A percentile compares a stretch with the other conserved stretches of the same genome.
These are phyloP conservation scores for Medicago ruthenica DNA, from an alignment of 306 rosid species.

Conservation along the genomic window DNA sequence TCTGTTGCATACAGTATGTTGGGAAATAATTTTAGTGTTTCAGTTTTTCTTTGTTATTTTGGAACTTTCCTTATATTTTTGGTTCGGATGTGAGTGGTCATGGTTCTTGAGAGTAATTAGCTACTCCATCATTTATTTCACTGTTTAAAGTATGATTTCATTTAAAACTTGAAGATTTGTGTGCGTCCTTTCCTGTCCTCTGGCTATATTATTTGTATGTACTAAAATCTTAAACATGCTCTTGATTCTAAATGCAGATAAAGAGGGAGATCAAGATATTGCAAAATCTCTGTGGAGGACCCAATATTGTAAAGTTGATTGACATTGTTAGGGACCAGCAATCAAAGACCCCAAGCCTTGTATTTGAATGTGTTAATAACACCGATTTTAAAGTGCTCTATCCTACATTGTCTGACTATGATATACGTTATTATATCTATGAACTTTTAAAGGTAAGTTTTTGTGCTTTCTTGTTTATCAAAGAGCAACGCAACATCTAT, in stretches of 20 bases:
- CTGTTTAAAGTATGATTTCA: constrained; percentile 6
- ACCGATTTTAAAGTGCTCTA: constrained; percentile 82
- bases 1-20: not conserved
- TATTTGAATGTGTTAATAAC: constrained; percentile 61
- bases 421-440: constrained; percentile 71
- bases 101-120: not conserved
- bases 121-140: not conserved
- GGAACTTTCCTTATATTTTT: not conserved
- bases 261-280: constrained; percentile 64
- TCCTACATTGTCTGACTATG: constrained; percentile 75
- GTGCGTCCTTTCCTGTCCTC: not conserved
- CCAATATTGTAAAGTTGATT: constrained; percentile 77
- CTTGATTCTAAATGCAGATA: constrained; percentile 56
- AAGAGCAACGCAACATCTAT: not conserved
- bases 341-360: constrained; percentile 71
- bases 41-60: not conserved
- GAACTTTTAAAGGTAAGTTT: constrained; percentile 77
- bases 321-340: constrained; percentile 88
- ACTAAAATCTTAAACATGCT: not conserved
- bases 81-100: not conserved
- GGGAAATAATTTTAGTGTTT: not conserved
- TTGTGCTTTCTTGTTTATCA: constrained; percentile 12
- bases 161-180: not conserved
- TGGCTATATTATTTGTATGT: not conserved
- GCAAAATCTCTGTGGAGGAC: constrained; percentile 72